Base-by-base conservation (phyloP, 352 stramenopile genomes). In the Phytophthora pseudosyringae region DNA sequence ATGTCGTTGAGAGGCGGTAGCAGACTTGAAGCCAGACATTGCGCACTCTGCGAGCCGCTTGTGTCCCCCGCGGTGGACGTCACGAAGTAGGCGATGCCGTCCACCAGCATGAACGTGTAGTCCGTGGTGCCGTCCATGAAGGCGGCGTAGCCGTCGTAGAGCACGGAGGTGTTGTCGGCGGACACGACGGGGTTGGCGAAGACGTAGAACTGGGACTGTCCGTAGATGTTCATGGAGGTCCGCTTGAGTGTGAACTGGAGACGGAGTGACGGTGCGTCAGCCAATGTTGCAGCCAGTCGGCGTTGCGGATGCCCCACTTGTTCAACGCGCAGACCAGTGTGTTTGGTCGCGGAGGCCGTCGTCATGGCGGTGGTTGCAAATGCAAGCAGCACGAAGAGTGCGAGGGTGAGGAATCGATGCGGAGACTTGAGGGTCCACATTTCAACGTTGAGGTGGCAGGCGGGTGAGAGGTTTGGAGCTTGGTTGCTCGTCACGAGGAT, bases 241-340 rank as follows among this genome's bases (percentile, higher is more conserved):
- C 73, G 66, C 49, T 78, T 78, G 47, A 75, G 48, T 0, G 50
- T 70, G 54, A 78, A 68, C 4, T 69, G 64, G 8, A 81, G 58
- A 13, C 56, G 51, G 8, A 81, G 56, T 10, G 65, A 71, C 31
- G 55, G 69, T 26, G 67, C 65, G 18, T 69, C 59, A 12, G 59
- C 47, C 40, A 73, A 38, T 12, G 36, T 57, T 3, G 65, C 39
- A 35, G 32, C 41, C 15, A 59, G 40, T 39, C 39, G n/a, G 3
- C 53, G 38, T 11, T 60, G 47, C 5, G 32, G 13, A 3, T 33
- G 41, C 3, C 12, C 3, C 3, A 52, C 38, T 29, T 53, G 31
- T 2, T 59, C 29, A 6, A 52, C 25, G 28, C 33, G 46, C 1
- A 63, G 44, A 29, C 18, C 31, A 29, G 51, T 47, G 36, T 56